Base-by-base conservation (phyloP, 306 rosid species). In the Castanea mollissima region DNA sequence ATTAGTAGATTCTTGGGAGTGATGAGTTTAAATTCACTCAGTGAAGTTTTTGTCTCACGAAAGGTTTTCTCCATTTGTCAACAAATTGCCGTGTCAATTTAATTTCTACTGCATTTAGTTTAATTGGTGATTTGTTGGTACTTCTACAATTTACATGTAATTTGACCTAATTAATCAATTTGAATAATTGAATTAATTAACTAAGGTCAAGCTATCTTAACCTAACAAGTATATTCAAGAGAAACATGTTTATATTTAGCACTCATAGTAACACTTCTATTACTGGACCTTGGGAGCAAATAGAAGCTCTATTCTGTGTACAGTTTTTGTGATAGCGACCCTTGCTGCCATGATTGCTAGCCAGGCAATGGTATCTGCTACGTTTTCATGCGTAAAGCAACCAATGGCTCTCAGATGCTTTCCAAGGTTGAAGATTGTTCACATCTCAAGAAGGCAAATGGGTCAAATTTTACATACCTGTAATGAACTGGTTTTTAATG, bases 301-400 rank as follows among this genome's bases (percentile, higher is more conserved):
- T 93, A 94, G 97, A 71, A 16, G 68, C 81, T 79, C 90, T 94
- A 76, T 94, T 94, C 85, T 94, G 98, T 32, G 35, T 97, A 97
- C 98, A 15, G 89, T 94, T 87, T 86, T 94, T 74, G 92, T 90
- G 82, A 69, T 90, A 74, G 97, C 99, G 60, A 88, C 97, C 65
- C 90, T 94, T 69, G 99, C 97, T 70, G 97, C 97, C 44, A 92
- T 94, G 97, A 91, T 92, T 91, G 99, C 99, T 38, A 94, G 97
- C 90, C 99, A 94, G 87, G 97, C 99, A 55, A 94, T 94, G 97
- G 92, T 94, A 85, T 94, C 97, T 58, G 97, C 99, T 76, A 92
- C 99, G 9, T 94, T 94, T 88, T 94, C 97, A 55, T 94, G 99
- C 25, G 92, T 94, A 38, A 92, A 92, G 85, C 97, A 94, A 84